phyloP scores from a whole-genome alignment of 495 filamentous ascomycete species.

The Xylaria palmicola region DNA sequence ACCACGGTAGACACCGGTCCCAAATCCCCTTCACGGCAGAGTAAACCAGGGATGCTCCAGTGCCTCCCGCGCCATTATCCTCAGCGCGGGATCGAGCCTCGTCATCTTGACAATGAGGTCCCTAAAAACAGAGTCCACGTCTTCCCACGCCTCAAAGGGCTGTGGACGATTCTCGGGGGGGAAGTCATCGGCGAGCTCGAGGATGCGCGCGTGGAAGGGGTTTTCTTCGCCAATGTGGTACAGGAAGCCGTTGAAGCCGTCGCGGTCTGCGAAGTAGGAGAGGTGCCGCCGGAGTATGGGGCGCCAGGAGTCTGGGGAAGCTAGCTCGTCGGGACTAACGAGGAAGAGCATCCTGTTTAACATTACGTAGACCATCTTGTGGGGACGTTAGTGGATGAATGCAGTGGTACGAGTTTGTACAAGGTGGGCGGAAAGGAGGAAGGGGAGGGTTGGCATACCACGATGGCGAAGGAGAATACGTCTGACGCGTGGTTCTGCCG shows the following conservation, averaged over 20 bases:
- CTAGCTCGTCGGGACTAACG: background rate
- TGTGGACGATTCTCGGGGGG: background rate
- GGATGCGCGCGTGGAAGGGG: slow-evolving; percentile 9
- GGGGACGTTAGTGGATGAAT: background rate
- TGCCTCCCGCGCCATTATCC: slow-evolving; percentile 21
- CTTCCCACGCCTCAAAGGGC: slow-evolving; percentile 10
- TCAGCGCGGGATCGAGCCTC: slow-evolving; percentile 18
- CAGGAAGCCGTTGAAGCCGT: slow-evolving; percentile 16
- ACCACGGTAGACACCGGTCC: too few species aligned
- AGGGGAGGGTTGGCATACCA: slow-evolving; percentile 2
- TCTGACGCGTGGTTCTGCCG: slow-evolving; percentile 17
- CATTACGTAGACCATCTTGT: slow-evolving; percentile 19
- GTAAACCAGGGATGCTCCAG: slow-evolving; percentile 22
- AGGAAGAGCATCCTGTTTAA: slow-evolving; percentile 11
- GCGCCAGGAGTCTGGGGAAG: slow-evolving; percentile 1
- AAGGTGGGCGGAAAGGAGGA: too few species aligned
- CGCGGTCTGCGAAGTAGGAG: slow-evolving; percentile 14
- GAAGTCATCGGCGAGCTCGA: slow-evolving; percentile 12
- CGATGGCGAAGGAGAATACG: slow-evolving; percentile 24
- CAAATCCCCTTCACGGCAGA: background rate
- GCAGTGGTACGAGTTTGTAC: too few species aligned
- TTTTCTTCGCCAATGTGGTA: slow-evolving; percentile 22
- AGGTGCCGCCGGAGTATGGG: slow-evolving; percentile 15
- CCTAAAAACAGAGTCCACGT: slow-evolving; percentile 13
- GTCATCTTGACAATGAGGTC: slow-evolving; percentile 26